Evolutionary conservation across 225 moss, liverwort and hornwort species (phyloP).

Genomic region (Physcomitrium patens): DNA sequence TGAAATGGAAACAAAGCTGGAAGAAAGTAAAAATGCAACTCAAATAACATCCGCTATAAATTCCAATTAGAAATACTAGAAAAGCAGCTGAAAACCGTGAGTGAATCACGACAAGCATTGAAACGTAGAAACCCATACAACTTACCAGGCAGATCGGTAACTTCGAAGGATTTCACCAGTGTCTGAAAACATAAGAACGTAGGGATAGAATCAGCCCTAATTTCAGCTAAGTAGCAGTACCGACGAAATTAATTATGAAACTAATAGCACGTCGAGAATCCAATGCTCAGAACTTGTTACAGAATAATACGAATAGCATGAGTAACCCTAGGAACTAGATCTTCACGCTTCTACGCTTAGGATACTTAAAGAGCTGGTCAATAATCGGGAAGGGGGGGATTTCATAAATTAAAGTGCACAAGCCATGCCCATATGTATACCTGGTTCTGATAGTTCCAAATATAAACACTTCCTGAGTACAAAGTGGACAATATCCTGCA

Average conservation of each 20-base stretch:
- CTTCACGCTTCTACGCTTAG: not conserved
- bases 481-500: constrained; percentile 95
- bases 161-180: constrained; percentile 97
- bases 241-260: not conserved
- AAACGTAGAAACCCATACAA: constrained; percentile 20
- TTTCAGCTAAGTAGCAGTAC: not conserved
- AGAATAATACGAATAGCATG: not conserved
- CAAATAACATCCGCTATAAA: not conserved
- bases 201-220: not conserved
- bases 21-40: constrained; percentile 19
- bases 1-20: constrained; percentile 1
- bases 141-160: constrained; percentile 91
- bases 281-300: not conserved
- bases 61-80: not conserved
- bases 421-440: constrained; percentile 32
- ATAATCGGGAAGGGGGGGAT: not conserved
- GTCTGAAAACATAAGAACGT: constrained; percentile 58
- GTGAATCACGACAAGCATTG: constrained; percentile 5
- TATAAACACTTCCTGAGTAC: constrained; percentile 94
- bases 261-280: not conserved
- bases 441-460: constrained; percentile 99
- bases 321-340: not conserved
- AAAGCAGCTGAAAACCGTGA: constrained; percentile 10
- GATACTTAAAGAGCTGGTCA: not conserved
- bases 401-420: not conserved